Conservation (phyloP, 768 basidiomycete species). For the Pisolithus marmoratus region DNA sequence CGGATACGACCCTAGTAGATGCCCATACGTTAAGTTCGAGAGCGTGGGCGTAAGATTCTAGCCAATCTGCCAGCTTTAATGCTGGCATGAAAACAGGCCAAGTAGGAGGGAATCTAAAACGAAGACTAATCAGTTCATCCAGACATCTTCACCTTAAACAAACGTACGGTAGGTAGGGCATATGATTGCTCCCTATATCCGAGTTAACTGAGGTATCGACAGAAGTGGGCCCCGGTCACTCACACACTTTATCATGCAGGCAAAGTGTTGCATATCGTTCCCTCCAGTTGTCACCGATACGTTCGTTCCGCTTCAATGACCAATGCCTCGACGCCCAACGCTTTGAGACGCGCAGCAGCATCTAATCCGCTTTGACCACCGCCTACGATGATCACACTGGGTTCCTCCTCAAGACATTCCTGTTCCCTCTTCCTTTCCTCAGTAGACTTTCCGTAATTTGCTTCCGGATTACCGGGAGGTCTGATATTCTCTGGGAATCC, state of each 20-base stretch:
- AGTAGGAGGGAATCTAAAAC: conserved; percentile 37
- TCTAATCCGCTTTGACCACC: conserved; percentile 58
- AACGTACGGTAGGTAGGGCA: conserved; percentile 43
- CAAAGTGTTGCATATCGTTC: conserved; percentile 29
- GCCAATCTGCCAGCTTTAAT: conserved; percentile 55
- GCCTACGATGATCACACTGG: conserved; percentile 53
- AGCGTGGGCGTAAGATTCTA: conserved; percentile 49
- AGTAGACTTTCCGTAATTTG: conserved; percentile 45
- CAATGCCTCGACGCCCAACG: conserved; percentile 45
- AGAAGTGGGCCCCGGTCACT: conserved; percentile 7
- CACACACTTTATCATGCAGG: conserved; percentile 43
- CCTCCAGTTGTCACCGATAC: conserved; percentile 48
- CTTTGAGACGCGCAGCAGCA: conserved; percentile 50
- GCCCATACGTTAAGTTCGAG: conserved; percentile 59
- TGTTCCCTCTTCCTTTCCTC: conserved; percentile 32
- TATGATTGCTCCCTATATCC: conserved; percentile 38
- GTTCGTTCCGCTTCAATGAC: conserved; percentile 42
- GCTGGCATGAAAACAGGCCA: conserved; percentile 47
- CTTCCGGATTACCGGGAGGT: neutral
- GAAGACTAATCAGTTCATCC: neutral
- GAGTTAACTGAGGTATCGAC: neutral
- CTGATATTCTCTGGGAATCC: conserved; percentile 37
- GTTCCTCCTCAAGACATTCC: conserved; percentile 41
- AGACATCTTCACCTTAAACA: conserved; percentile 4
- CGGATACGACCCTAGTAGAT: conserved; percentile 31